Percentiles rank a stretch among this genome's conserved stretches.
Evolutionary conservation across 768 basidiomycete species (phyloP).

Genomic region (Coprinellus aureogranulatus): DNA sequence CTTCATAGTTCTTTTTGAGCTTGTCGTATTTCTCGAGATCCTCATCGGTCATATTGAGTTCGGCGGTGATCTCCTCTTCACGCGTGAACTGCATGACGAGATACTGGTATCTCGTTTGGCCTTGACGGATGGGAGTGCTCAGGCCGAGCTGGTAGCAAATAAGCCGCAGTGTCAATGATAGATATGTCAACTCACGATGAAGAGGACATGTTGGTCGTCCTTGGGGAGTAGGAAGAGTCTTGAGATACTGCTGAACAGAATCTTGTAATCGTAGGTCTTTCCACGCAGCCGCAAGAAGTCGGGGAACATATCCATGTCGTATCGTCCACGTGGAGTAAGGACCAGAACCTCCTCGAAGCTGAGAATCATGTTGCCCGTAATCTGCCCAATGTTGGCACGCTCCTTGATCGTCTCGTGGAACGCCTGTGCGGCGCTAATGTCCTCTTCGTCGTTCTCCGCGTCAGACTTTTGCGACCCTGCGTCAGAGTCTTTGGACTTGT

Average conservation of each 20-base stretch:
- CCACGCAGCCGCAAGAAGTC: constrained; percentile 94
- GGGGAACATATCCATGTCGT: constrained; percentile 97
- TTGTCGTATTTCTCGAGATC: constrained; percentile 76
- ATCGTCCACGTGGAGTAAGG: constrained; percentile 92
- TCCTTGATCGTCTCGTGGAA: constrained; percentile 98
- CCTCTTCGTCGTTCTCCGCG: constrained; percentile 72
- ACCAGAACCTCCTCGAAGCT: constrained; percentile 95
- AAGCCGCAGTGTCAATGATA: neutral
- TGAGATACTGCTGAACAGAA: constrained; percentile 84
- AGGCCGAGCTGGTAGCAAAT: constrained; percentile 65
- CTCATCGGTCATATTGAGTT: constrained; percentile 87
- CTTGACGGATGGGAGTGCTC: constrained; percentile 92
- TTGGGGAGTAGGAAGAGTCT: constrained; percentile 91
- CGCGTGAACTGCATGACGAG: constrained; percentile 97
- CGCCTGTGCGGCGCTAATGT: constrained; percentile 88
- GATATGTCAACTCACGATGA: constrained; percentile 86
- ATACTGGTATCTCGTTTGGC: constrained; percentile 97
- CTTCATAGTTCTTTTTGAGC: constrained; percentile 91
- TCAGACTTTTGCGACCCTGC: constrained; percentile 73
- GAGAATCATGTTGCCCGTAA: constrained; percentile 86
- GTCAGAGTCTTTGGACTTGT: constrained; percentile 62
- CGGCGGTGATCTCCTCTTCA: constrained; percentile 95
- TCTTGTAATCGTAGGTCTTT: constrained; percentile 99
- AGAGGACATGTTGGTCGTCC: constrained; percentile 92
- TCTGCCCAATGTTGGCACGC: constrained; percentile 90